Evolutionary conservation across 306 rosid genomes (phyloP).

Genomic region (Alnus rubra): DNA sequence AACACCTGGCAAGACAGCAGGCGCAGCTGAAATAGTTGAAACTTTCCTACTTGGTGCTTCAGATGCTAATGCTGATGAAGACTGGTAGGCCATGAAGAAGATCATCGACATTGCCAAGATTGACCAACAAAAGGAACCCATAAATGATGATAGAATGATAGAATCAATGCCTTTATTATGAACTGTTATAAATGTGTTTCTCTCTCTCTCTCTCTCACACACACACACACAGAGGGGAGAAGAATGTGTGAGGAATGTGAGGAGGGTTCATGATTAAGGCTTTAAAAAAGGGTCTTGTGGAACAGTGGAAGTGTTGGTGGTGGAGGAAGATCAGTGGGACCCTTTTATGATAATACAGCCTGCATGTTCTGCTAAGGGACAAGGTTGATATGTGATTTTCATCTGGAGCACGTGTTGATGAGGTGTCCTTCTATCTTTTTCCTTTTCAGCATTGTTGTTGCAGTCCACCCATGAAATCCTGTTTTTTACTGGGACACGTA

Average conservation of each 20-base stretch:
- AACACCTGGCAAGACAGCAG: constrained; percentile 37
- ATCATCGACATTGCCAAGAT: constrained; percentile 22
- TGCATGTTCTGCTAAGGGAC: constrained; percentile 28
- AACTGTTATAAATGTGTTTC: constrained; percentile 22
- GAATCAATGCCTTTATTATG: constrained; percentile 17
- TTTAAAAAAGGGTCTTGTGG: constrained; percentile 24
- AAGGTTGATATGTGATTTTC: constrained; percentile 17
- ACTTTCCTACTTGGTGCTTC: constrained; percentile 6
- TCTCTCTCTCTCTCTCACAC: neutral
- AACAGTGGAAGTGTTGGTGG: constrained; percentile 39
- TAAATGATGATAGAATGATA: constrained; percentile 28
- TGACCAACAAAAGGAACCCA: constrained; percentile 42
- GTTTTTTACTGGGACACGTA: neutral
- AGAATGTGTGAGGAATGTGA: neutral
- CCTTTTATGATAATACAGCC: constrained; percentile 25
- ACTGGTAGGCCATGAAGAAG: constrained; percentile 21
- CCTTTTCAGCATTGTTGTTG: neutral
- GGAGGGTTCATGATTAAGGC: constrained; percentile 13
- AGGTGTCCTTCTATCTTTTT: constrained; percentile 20
- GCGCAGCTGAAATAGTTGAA: constrained; percentile 55
- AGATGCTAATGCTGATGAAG: constrained; percentile 27
- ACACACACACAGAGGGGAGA: neutral
- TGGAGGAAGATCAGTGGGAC: constrained; percentile 21
- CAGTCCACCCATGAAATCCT: neutral
- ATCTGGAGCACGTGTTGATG: constrained; percentile 20